Evolutionary conservation across 2,329 filamentous ascomycete species (phyloP).

Genomic region (Trichophaea hybrida): DNA sequence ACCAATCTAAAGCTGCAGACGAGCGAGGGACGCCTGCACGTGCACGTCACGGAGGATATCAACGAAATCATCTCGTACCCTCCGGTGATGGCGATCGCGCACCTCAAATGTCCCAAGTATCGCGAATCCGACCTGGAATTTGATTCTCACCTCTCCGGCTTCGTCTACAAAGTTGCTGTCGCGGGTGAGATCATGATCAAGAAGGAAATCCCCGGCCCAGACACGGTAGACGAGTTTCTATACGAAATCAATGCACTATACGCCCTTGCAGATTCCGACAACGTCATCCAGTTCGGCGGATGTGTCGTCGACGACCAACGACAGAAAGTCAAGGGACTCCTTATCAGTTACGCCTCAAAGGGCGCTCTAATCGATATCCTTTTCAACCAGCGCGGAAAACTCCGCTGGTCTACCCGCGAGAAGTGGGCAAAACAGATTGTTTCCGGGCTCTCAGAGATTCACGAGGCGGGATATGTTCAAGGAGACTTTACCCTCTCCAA

Average conservation of each 20-base stretch:
- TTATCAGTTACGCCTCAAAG: slow-evolving; percentile 75
- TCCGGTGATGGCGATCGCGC: slow-evolving; percentile 53
- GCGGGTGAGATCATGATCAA: slow-evolving; percentile 64
- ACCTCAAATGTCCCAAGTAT: slow-evolving; percentile 52
- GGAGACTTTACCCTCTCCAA: slow-evolving; percentile 96
- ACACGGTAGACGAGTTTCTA: slow-evolving; percentile 88
- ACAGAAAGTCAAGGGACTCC: slow-evolving; percentile 65
- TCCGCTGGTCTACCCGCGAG: slow-evolving; percentile 59
- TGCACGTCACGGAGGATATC: slow-evolving; percentile 93
- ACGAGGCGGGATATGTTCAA: slow-evolving; percentile 91
- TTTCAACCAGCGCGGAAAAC: slow-evolving; percentile 50
- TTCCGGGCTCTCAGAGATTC: slow-evolving; percentile 75
- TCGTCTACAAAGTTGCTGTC: slow-evolving; percentile 83
- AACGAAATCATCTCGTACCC: slow-evolving; percentile 91
- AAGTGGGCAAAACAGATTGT: slow-evolving; percentile 88
- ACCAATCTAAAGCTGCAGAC: slow-evolving; percentile 93
- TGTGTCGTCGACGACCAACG: slow-evolving; percentile 68
- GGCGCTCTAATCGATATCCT: slow-evolving; percentile 83
- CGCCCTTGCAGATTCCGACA: slow-evolving; percentile 53
- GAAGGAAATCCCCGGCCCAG: slow-evolving; percentile 92
- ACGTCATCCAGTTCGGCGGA: slow-evolving; percentile 75
- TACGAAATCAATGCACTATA: slow-evolving; percentile 96
- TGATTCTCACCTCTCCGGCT: slow-evolving; percentile 86
- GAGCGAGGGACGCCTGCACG: slow-evolving; percentile 70
- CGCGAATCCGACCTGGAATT: slow-evolving; percentile 66